Conservation (phyloP, 2,329 filamentous ascomycete species). For the Apiospora arundinis region DNA sequence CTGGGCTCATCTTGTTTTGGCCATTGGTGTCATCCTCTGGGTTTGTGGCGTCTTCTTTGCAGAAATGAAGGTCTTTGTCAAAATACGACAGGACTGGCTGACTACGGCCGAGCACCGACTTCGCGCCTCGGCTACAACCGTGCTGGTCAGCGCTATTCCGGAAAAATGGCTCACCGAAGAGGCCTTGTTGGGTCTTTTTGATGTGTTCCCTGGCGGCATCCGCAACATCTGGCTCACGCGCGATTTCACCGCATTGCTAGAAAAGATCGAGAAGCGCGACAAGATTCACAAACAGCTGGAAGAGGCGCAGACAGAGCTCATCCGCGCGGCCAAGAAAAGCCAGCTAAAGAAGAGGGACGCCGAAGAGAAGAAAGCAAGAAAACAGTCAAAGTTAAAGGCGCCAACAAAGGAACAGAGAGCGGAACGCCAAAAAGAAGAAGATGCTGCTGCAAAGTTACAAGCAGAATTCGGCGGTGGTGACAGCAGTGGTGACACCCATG, state of each 20-base stretch:
- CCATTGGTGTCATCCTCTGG: slow-evolving; percentile 79
- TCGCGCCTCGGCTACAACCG: slow-evolving; percentile 91
- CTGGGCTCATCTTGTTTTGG: slow-evolving; percentile 84
- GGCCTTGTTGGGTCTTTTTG: slow-evolving; percentile 82
- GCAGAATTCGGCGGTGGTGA: slow-evolving; percentile 57
- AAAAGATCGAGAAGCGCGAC: slow-evolving; percentile 82
- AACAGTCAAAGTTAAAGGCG: slow-evolving; percentile 53
- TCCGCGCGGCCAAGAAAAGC: slow-evolving; percentile 78
- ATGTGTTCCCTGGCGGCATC: slow-evolving; percentile 94
- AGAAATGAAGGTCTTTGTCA: slow-evolving; percentile 87
- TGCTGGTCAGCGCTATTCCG: slow-evolving; percentile 90
- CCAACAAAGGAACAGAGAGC: slow-evolving; percentile 58
- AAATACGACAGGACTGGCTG: slow-evolving; percentile 90
- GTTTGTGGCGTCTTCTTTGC: slow-evolving; percentile 87
- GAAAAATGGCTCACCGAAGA: slow-evolving; percentile 87
- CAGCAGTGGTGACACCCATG: slow-evolving; percentile 58
- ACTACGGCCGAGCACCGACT: slow-evolving; percentile 95
- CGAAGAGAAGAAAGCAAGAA: slow-evolving; percentile 70
- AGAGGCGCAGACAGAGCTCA: slow-evolving; percentile 81
- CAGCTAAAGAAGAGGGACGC: slow-evolving; percentile 72
- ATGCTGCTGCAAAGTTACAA: slow-evolving; percentile 56
- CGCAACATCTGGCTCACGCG: slow-evolving; percentile 97
- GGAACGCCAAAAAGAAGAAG: slow-evolving; percentile 53
- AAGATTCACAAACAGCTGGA: slow-evolving; percentile 76
- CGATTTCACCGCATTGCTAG: slow-evolving; percentile 80